Conservation (phyloP, 1,139 yeast genomes). For the Candida sanyaensis region DNA sequence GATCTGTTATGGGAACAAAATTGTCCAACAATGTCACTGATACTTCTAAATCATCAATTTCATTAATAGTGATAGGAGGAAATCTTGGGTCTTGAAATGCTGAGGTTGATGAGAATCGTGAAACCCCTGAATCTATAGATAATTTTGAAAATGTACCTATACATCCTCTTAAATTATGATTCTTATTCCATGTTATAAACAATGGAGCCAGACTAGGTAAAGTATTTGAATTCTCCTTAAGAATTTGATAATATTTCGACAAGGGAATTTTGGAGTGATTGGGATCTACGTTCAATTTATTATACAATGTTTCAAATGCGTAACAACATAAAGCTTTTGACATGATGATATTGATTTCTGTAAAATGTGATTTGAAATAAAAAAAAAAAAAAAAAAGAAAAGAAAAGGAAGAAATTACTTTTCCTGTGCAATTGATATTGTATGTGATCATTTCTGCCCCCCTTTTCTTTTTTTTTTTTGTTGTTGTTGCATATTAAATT, state of each 20-base stretch:
- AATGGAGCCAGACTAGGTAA: conserved; percentile 57
- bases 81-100: conserved; percentile 80
- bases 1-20: conserved; percentile 52
- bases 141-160: conserved; percentile 76
- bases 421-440: too few relatives aligned
- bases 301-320: conserved; percentile 39
- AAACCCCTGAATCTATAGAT: conserved; percentile 57
- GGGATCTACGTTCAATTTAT: conserved; percentile 20
- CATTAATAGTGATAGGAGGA: conserved; percentile 57
- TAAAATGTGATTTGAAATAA: not conserved
- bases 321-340: conserved; percentile 38
- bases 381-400: too few relatives aligned
- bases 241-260: conserved; percentile 16
- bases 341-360: conserved; percentile 16
- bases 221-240: conserved; percentile 20
- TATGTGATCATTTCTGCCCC: too few relatives aligned
- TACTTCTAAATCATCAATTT: conserved; percentile 46
- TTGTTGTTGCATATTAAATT: too few relatives aligned
- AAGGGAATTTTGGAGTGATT: conserved; percentile 17
- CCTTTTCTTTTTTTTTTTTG: too few relatives aligned
- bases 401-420: too few relatives aligned
- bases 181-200: conserved; percentile 84
- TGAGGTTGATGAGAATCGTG: conserved; percentile 63
- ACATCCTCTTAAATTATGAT: conserved; percentile 73
- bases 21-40: conserved; percentile 67